Evolutionary conservation across 768 basidiomycete species (phyloP).

Genomic region (Agaricus subrufescens): DNA sequence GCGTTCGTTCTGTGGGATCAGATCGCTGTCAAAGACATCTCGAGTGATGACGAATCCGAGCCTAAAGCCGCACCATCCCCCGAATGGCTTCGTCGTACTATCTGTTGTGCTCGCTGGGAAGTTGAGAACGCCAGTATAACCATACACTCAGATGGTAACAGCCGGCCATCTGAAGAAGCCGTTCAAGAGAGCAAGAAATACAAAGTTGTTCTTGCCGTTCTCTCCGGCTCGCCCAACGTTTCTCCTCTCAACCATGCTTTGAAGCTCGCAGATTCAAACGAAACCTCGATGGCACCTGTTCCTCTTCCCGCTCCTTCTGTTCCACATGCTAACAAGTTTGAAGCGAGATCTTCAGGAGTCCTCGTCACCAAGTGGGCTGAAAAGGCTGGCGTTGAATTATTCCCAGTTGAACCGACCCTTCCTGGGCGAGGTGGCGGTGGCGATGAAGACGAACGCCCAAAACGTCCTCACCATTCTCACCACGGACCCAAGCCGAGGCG

Average conservation of each 20-base stretch:
- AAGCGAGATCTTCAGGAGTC: constrained; percentile 58
- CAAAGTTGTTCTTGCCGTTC: constrained; percentile 62
- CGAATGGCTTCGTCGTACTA: constrained; percentile 81
- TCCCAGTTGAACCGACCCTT: constrained; percentile 49
- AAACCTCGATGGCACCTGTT: constrained; percentile 43
- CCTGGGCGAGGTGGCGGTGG: constrained; percentile 25
- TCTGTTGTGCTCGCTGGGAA: constrained; percentile 82
- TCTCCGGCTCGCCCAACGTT: constrained; percentile 27
- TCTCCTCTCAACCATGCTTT: constrained; percentile 28
- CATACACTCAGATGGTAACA: background rate
- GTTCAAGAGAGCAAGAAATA: constrained; percentile 18
- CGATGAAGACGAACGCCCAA: constrained; percentile 25
- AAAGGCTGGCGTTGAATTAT: constrained; percentile 50
- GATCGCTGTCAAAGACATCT: constrained; percentile 41
- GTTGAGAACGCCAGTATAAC: constrained; percentile 41
- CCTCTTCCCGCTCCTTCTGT: constrained; percentile 59
- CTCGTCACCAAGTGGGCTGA: constrained; percentile 67
- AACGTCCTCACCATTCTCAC: constrained; percentile 19
- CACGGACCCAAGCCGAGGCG: constrained; percentile 21
- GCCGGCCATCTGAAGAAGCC: background rate
- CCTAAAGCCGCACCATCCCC: constrained; percentile 42
- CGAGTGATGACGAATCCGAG: constrained; percentile 21
- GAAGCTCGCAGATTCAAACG: constrained; percentile 25
- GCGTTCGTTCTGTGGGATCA: constrained; percentile 81
- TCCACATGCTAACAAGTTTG: constrained; percentile 49